Base-by-base conservation (phyloP, 2,329 filamentous ascomycete genomes). In the Aureobasidium melanogenum region DNA sequence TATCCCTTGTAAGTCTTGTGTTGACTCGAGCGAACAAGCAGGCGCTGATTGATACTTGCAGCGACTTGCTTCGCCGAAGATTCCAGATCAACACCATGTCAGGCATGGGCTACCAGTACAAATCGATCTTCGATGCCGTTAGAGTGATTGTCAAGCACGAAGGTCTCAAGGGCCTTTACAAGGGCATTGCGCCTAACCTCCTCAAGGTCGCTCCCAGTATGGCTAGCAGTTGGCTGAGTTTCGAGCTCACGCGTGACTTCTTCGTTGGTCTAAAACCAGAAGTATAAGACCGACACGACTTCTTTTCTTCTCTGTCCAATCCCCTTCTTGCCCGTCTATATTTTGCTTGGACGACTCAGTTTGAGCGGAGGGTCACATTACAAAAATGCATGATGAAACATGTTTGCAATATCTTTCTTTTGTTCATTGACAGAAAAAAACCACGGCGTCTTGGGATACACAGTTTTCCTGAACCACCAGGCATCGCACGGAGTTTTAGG, bases 31-130 rank as follows among this genome's bases (percentile, higher is more conserved):
- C n/a, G 5, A 43, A 6, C 6, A n/a, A 17, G 26, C 4, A 17
- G 30, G 32, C 28, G 15, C 38, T 44, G 12, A 62, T n/a, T 48
- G 2, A 19, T 3, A 26, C 32, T 41, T 3, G 19, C 60, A 94
- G 90, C 72, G 92, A 96, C 72, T 93, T 99, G 2, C 81, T 99
- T 60, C 89, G 94, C 34, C 86, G 94, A 63, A 85, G 94, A 55
- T 99, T 99, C 74, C 94, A 99, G 72, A 94, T 99, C 77, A 99
- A 99, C 76, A 97, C 94, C 59, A 99, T 99, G 94, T 91, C 89
- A 51, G 94, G 94, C 56, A 93, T 99, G 86, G 94, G 94, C 55
- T 97, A 97, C 76, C 85, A 93, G 72, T 99, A 99, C 78, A 91
- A 89, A 69, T 88, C 87, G 7, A 87, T 99, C 46, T 81, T 84